A percentile compares a stretch with the other conserved stretches of the same genome.
Evolutionary conservation across 2,329 filamentous ascomycete species (phyloP).

Genomic region (Cladosporium cucumerinum): DNA sequence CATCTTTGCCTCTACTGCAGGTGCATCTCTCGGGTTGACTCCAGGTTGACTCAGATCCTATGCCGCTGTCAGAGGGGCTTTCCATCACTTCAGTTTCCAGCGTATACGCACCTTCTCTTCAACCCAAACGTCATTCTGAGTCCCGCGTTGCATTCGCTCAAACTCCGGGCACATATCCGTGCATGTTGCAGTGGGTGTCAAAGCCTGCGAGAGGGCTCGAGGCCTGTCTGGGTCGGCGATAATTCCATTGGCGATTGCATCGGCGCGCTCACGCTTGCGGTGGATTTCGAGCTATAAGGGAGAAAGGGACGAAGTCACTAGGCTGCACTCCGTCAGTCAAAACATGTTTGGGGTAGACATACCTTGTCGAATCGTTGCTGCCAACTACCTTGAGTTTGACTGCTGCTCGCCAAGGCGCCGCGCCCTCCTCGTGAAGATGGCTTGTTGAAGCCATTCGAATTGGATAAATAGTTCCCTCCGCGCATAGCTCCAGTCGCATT

Average conservation of each 20-base stretch:
- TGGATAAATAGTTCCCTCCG: background rate
- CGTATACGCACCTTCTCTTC: slow-evolving; percentile 53
- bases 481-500: background rate
- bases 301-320: slow-evolving; percentile 26
- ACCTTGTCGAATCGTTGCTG: slow-evolving; percentile 25
- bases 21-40: slow-evolving; percentile 31
- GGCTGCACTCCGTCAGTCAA: slow-evolving; percentile 26
- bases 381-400: slow-evolving; percentile 20
- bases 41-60: slow-evolving; percentile 31
- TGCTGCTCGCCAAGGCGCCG: slow-evolving; percentile 8
- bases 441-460: background rate
- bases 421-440: background rate
- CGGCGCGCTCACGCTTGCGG: slow-evolving; percentile 48
- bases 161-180: slow-evolving; percentile 63
- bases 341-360: slow-evolving; percentile 15
- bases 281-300: slow-evolving; percentile 43
- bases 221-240: slow-evolving; percentile 60
- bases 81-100: background rate
- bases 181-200: slow-evolving; percentile 60
- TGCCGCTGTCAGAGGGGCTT: slow-evolving; percentile 26
- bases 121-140: slow-evolving; percentile 59
- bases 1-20: slow-evolving; percentile 55
- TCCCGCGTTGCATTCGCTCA: slow-evolving; percentile 59
- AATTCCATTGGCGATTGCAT: slow-evolving; percentile 52
- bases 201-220: slow-evolving; percentile 57